Conservation (phyloP, 768 basidiomycete genomes). For the Lactarius sanguifluus region DNA sequence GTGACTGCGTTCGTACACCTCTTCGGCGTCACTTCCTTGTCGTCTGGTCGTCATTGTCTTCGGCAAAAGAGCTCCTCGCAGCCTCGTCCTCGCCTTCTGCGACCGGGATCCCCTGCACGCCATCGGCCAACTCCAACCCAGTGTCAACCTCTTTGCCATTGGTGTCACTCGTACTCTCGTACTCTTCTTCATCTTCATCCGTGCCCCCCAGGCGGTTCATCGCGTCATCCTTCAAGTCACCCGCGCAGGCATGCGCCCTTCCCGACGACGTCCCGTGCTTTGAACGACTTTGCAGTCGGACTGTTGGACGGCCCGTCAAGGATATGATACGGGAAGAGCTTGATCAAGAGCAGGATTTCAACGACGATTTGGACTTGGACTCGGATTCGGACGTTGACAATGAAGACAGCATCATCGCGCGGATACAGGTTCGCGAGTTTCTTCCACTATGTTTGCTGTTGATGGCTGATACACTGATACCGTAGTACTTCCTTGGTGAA, state of each 20-base stretch:
- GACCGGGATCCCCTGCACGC: no score
- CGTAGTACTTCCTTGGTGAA: constrained; percentile 46
- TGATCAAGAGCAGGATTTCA: background rate
- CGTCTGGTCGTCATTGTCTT: no score
- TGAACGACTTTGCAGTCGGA: constrained; percentile 35
- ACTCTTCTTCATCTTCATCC: background rate
- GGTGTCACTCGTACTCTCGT: no score
- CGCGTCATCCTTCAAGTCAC: constrained; percentile 40
- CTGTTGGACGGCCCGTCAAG: constrained; percentile 27
- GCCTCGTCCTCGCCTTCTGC: no score
- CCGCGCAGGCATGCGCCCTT: no score
- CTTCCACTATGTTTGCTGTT: constrained; percentile 11
- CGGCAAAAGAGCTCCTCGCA: no score
- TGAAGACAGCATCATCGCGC: constrained; percentile 38
- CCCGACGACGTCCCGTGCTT: constrained; percentile 26
- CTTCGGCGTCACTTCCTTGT: no score
- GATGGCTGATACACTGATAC: background rate
- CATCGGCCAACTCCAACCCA: no score
- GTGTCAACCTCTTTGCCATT: no score
- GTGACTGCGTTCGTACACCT: constrained; percentile 57
- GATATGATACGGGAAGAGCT: constrained; percentile 28
- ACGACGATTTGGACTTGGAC: background rate
- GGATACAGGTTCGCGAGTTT: constrained; percentile 25
- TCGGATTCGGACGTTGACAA: constrained; percentile 25
- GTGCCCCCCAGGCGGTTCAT: constrained; percentile 39